Evolutionary conservation across 2,329 filamentous ascomycete species (phyloP).

Genomic region (Microsporum ferrugineum): DNA sequence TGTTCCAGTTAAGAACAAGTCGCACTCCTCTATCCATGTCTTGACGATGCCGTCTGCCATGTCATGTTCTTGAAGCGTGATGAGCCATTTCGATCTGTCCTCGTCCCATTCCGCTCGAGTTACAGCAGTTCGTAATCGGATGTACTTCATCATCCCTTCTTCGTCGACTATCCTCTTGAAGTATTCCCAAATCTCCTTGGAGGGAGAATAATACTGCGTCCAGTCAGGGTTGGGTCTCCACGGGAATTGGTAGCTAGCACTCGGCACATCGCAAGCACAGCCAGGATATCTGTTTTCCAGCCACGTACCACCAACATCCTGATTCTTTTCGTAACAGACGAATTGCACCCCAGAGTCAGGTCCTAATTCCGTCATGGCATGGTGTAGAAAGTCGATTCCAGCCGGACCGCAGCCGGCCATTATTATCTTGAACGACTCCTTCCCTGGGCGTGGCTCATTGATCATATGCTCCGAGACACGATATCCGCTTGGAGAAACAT

Average conservation of each 20-base stretch:
- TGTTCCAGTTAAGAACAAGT: constrained; percentile 30
- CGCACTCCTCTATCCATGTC: constrained; percentile 19
- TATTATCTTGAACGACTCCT: constrained; percentile 13
- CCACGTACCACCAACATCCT: constrained; percentile 30
- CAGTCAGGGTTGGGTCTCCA: constrained; percentile 59
- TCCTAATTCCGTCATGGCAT: constrained; percentile 10
- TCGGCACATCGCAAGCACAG: constrained; percentile 57
- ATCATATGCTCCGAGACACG: constrained; percentile 13
- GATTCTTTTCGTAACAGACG: constrained; percentile 25
- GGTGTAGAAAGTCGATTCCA: constrained; percentile 17
- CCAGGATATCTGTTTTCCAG: constrained; percentile 45
- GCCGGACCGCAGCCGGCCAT: constrained; percentile 15
- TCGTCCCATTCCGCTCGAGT: constrained; percentile 46
- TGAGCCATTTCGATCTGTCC: constrained; percentile 26
- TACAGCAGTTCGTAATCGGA: constrained; percentile 47
- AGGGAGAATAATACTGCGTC: constrained; percentile 56
- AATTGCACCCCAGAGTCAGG: constrained; percentile 14
- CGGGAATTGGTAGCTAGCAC: constrained; percentile 58
- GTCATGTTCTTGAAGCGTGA: constrained; percentile 16
- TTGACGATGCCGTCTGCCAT: constrained; percentile 12
- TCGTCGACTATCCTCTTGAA: constrained; percentile 53
- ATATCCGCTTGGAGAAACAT: constrained; percentile 11
- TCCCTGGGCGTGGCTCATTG: constrained; percentile 11
- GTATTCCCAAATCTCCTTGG: constrained; percentile 56
- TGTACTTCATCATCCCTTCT: constrained; percentile 51